Base-by-base conservation (phyloP, 352 stramenopile species). In the Phytophthora fragariae region DNA sequence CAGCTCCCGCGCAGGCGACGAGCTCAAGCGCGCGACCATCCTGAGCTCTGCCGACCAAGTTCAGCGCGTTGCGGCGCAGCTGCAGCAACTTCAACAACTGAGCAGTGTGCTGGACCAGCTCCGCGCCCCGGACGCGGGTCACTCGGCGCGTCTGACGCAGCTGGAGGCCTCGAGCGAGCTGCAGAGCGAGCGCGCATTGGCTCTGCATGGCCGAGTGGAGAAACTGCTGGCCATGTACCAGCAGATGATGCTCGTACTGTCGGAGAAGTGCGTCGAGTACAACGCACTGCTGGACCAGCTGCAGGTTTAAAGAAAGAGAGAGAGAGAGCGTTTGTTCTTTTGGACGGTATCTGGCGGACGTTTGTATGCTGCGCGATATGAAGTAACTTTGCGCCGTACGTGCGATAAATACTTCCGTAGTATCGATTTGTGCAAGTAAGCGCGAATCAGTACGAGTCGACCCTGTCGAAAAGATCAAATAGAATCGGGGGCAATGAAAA, bases 221-320 rank as follows among this genome's bases (percentile, higher is more conserved):
- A 79, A 79, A 3, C 56, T 91, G 59, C 73, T 92, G 33, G 53
- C 70, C 17, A 74, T 77, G 19, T 91, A 93, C 73, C 84, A 90
- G 75, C 79, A 91, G 67, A 85, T 91, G 84, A 81, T 93, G 54
- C 79, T 88, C 73, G 74, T 90, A 55, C 65, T 92, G 62, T 92
- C 85, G 2, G 80, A 89, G 70, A 92, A 92, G 64, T 90, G 80
- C 60, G 85, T 91, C 71, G 83, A 92, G 78, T 86, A 82, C 73
- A 85, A 78, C 52, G 59, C 76, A 11, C 56, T 92, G 35, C 68
- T 92, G 60, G 80, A 92, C 27, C 80, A 92, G 56, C 55, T 92
- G 5, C 65, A 77, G n/a, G 62, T 70, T 47, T 84, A 55, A 72
- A 10, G 35, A 41, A 41, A 15, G 9, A 12, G 35, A 14, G 35